phyloP scores from a whole-genome alignment of 2,329 filamentous ascomycete species.

The Ophiocordyceps camponoti-floridani region DNA sequence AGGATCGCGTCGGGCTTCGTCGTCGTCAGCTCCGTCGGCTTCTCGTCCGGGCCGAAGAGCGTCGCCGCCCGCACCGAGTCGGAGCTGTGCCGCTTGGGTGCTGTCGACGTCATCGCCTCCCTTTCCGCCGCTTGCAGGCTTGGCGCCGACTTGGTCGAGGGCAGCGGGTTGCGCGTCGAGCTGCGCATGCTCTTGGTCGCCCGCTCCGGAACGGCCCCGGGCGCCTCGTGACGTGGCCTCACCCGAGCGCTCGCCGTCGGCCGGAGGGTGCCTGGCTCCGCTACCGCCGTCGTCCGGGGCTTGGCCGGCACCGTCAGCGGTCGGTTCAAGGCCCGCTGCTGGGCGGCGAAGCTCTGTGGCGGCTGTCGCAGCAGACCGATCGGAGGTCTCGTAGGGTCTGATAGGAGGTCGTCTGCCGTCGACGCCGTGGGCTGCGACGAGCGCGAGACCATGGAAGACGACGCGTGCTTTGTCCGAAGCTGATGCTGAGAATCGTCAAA shows the following conservation, averaged over 20 bases:
- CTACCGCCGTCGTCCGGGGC: constrained; percentile 6
- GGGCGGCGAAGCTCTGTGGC: constrained; percentile 48
- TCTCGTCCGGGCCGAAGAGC: constrained; percentile 38
- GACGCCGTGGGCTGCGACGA: constrained; percentile 6
- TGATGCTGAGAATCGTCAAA: constrained; percentile 39
- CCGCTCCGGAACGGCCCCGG: constrained; percentile 7
- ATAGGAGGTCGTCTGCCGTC: constrained; percentile 14
- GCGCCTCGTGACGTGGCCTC: constrained; percentile 11
- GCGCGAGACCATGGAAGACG: constrained; percentile 9
- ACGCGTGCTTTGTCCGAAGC: constrained; percentile 13
- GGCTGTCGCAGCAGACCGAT: constrained; percentile 30
- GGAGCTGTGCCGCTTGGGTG: constrained; percentile 11
- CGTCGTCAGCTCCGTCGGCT: constrained; percentile 27
- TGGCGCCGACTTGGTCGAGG: constrained; percentile 10
- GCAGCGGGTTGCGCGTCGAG: constrained; percentile 10
- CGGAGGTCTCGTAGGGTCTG: constrained; percentile 15
- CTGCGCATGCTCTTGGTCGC: constrained; percentile 10
- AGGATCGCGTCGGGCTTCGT: constrained; percentile 41
- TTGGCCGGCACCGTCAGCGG: constrained; percentile 8
- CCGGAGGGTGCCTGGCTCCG: not conserved
- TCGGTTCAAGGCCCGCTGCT: constrained; percentile 40
- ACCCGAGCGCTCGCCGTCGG: constrained; percentile 5
- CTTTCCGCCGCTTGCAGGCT: constrained; percentile 12
- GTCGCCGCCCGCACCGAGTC: constrained; percentile 21
- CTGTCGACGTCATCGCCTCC: constrained; percentile 8